Conservation (phyloP, 2,329 filamentous ascomycete species). For the Knufia fluminis region DNA sequence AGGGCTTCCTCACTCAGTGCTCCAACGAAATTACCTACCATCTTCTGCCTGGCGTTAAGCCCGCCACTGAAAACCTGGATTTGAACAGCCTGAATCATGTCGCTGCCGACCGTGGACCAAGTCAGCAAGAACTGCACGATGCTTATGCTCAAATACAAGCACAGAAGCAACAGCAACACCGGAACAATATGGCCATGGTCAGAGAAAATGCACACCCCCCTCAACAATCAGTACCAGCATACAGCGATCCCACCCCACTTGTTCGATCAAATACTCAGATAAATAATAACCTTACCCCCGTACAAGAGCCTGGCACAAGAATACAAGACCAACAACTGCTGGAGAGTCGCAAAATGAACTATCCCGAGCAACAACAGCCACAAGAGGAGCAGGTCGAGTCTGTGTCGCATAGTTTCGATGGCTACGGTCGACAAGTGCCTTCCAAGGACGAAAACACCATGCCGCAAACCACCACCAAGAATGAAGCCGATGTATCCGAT, state of each 20-base stretch:
- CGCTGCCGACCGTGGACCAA: constrained; percentile 42
- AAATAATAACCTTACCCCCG: constrained; percentile 29
- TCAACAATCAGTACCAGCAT: constrained; percentile 42
- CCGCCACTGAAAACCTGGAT: constrained; percentile 44
- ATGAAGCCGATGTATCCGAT: constrained; percentile 49
- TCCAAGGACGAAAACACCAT: constrained; percentile 30
- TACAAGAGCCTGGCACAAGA: neutral
- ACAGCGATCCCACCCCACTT: constrained; percentile 32
- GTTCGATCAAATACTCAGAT: constrained; percentile 35
- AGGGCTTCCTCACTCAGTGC: constrained; percentile 55
- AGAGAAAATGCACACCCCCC: constrained; percentile 50
- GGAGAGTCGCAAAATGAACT: constrained; percentile 39
- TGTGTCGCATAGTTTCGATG: constrained; percentile 50
- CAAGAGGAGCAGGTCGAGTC: constrained; percentile 49
- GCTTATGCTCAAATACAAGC: constrained; percentile 50
- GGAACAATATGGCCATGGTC: constrained; percentile 38
- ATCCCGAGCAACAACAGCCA: constrained; percentile 32
- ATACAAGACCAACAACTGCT: constrained; percentile 36
- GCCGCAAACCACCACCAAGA: constrained; percentile 31
- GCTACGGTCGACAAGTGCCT: constrained; percentile 45
- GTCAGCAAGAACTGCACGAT: constrained; percentile 49
- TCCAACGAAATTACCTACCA: constrained; percentile 61
- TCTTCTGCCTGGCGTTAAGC: constrained; percentile 54
- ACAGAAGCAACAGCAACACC: constrained; percentile 42
- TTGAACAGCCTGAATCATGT: constrained; percentile 34